phyloP scores from a whole-genome alignment of 495 filamentous ascomycete genomes.

The Talaromyces proteolyticus region DNA sequence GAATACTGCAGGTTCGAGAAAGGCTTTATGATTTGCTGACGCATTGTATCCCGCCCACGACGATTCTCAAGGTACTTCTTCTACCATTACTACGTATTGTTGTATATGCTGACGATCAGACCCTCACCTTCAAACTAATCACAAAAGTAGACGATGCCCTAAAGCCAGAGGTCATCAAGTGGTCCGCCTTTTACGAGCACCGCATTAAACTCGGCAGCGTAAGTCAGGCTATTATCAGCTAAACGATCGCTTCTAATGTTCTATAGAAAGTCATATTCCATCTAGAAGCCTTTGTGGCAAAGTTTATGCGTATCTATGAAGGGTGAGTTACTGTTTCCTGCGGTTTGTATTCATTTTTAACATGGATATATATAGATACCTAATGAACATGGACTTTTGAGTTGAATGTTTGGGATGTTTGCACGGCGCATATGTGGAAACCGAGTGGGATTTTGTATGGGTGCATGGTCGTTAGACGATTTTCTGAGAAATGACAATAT shows the following conservation, averaged over 20 bases:
- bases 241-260: background rate
- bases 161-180: constrained; percentile 88
- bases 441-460: background rate
- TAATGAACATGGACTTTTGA: constrained; percentile 86
- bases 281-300: constrained; percentile 95
- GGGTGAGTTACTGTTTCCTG: constrained; percentile 34
- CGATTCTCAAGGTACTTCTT: constrained; percentile 68
- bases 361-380: constrained; percentile 49
- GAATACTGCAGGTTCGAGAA: constrained; percentile 78
- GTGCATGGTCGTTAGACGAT: background rate
- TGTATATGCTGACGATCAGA: constrained; percentile 24
- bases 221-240: constrained; percentile 15
- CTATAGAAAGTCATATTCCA: constrained; percentile 93
- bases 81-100: background rate
- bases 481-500: too few relatives aligned
- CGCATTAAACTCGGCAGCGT: constrained; percentile 77
- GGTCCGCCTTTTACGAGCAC: constrained; percentile 96
- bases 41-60: constrained; percentile 93
- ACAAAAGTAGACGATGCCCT: constrained; percentile 78
- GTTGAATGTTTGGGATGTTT: background rate
- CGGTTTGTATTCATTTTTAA: constrained; percentile 13
- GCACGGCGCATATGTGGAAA: background rate
- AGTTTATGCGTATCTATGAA: constrained; percentile 95
- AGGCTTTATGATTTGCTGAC: constrained; percentile 94
- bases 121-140: constrained; percentile 88